These are phyloP conservation scores for Coniella vitis DNA, from an alignment of 2,329 filamentous ascomycete genomes.

Conservation along the genomic window DNA sequence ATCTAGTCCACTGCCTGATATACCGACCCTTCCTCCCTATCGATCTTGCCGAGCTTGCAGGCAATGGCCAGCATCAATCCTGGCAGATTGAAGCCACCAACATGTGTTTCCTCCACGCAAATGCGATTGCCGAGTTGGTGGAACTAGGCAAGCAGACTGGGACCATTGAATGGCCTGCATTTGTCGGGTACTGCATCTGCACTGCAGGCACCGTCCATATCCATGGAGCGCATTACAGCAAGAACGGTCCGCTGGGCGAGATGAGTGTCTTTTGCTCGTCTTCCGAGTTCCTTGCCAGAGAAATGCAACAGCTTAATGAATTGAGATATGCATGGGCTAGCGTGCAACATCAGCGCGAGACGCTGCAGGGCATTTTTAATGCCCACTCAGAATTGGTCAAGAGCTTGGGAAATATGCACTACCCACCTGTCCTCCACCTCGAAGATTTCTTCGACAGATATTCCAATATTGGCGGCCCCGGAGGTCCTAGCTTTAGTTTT, in stretches of 20 bases:
- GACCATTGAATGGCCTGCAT: conserved; percentile 76
- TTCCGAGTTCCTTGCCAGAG: conserved; percentile 65
- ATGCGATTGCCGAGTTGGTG: conserved; percentile 77
- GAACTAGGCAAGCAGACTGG: conserved; percentile 69
- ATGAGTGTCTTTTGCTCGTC: conserved; percentile 58
- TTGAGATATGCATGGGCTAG: conserved; percentile 70
- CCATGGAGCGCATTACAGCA: conserved; percentile 74
- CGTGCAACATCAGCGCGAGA: conserved; percentile 73
- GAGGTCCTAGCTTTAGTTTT: conserved; percentile 55
- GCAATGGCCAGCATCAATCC: conserved; percentile 76
- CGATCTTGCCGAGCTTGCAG: conserved; percentile 72
- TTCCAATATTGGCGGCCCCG: conserved; percentile 46
- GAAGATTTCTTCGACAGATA: conserved; percentile 88
- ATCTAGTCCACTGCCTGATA: conserved; percentile 78
- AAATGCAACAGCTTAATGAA: conserved; percentile 74
- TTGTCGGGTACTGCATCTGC: conserved; percentile 80
- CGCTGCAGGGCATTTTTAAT: conserved; percentile 67
- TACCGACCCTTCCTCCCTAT: conserved; percentile 84
- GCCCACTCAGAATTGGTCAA: conserved; percentile 79
- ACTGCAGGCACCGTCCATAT: conserved; percentile 85
- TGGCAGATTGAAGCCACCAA: conserved; percentile 92
- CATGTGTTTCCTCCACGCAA: conserved; percentile 78
- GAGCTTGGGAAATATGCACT: conserved; percentile 61
- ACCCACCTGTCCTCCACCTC: conserved; percentile 73
- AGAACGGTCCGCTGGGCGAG: conserved; percentile 36